Conservation (phyloP, 2,329 filamentous ascomycete species). For the Aspergillus pseudoviridinutans region DNA sequence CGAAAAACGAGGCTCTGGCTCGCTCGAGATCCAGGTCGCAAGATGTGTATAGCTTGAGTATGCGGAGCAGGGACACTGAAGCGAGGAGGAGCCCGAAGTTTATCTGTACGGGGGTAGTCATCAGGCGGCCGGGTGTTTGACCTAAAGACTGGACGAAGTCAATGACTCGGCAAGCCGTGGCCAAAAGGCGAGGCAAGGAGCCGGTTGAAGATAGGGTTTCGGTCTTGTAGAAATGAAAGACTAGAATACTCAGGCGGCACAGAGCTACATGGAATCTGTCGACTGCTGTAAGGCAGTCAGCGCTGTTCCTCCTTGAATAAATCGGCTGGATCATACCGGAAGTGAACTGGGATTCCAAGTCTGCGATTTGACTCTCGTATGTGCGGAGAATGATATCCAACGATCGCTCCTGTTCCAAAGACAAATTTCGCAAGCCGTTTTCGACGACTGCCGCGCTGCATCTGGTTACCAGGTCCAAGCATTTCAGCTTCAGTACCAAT, state of each 20-base stretch:
- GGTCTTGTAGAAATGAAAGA: conserved; percentile 35
- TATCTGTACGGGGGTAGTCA: conserved; percentile 26
- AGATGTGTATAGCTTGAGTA: conserved; percentile 34
- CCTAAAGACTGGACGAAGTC: conserved; percentile 24
- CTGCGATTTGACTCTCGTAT: conserved; percentile 35
- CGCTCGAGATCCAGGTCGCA: conserved; percentile 30
- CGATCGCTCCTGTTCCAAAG: conserved; percentile 34
- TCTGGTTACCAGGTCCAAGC: conserved; percentile 34
- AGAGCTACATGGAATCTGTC: conserved; percentile 27
- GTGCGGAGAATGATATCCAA: conserved; percentile 35
- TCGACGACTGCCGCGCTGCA: conserved; percentile 35
- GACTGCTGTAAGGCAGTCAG: conserved; percentile 20
- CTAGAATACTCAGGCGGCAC: conserved; percentile 32
- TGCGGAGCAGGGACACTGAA: conserved; percentile 30
- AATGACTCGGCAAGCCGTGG: conserved; percentile 29
- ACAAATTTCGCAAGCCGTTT: conserved; percentile 38
- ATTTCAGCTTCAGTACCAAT: conserved; percentile 35
- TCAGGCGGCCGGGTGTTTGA: conserved; percentile 16
- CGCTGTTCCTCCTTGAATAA: neutral
- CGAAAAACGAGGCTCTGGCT: conserved; percentile 33
- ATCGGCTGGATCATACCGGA: conserved; percentile 22
- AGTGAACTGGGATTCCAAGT: conserved; percentile 30
- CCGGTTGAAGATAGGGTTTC: conserved; percentile 23
- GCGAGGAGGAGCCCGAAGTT: conserved; percentile 29
- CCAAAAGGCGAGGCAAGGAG: conserved; percentile 24